Base-by-base conservation (phyloP, 305 asterid species). In the Withania somnifera region DNA sequence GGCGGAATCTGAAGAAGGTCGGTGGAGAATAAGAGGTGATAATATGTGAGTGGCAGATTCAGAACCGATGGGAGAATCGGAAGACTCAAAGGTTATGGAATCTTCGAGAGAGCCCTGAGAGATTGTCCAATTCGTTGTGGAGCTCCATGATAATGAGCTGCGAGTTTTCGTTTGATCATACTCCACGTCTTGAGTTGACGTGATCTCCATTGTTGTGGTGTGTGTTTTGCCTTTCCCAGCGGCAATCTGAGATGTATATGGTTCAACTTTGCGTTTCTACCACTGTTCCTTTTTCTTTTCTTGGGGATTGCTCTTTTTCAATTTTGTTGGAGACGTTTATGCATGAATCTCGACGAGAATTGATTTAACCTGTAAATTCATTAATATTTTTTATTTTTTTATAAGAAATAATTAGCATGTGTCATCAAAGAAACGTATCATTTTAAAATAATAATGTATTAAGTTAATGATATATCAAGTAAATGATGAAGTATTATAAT, bases 1-100 rank as follows among this genome's bases (percentile, higher is more conserved):
- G 11, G 78, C 87, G 19, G 92, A 89, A 88, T 90, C 91, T 38
- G 87, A 85, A 36, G 63, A 57, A 2, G 80, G 85, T 71, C 94
- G 90, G 79, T 83, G 87, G 34, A 92, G 93, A 81, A 93, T 52
- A 47, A 94, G 91, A 36, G 95, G 91, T 8, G 95, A 91, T 5
- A 84, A 77, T 50, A 84, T 85, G 28, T 11, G 83, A 64, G 81
- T 63, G n/a, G n/a, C n/a, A 77, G 87, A 66, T 57, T 57, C 83
- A 26, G 87, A 19, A 50, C 30, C 73, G 34, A 86, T 80, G 50
- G 91, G 91, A 77, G 61, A 47, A 82, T 90, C 93, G 56, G 91
- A 90, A 4, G 97, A 89, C 68, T 95, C 97, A 78, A 92, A 86
- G 56, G 88, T 56, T 84, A 92, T 82, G 60, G 91, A 84, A 26